Base-by-base conservation (phyloP, 2,329 filamentous ascomycete species). In the Aspergillus transmontanensis region DNA sequence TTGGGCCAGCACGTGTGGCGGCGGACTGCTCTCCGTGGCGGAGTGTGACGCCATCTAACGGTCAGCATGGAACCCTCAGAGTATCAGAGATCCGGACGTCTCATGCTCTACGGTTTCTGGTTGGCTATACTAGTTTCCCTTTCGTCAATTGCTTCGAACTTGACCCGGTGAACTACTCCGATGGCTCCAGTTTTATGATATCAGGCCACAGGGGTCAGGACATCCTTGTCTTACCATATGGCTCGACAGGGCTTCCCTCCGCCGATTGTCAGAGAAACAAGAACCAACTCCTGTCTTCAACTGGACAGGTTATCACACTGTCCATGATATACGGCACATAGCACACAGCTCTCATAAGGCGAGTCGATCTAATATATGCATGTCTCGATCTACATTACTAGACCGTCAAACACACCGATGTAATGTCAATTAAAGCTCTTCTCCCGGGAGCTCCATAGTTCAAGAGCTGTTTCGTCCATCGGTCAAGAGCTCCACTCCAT, bases 131-230 rank as follows among this genome's bases (percentile, higher is more conserved):
- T 28, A 34, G 21, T 7, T 7, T 9, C 14, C 11, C 11, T 21
- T 10, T 32, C 16, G 6, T n/a, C 28, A 11, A 21, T n/a, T 6
- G 30, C 6, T 10, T 50, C 23, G 10, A 50, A 30, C 23, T 16
- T 5, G 46, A 30, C 26, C 46, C 45, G 11, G 45, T 19, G 5
- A 48, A 16, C 6, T 5, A 6, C 6, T 50, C 6, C 46, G n/a
- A 51, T 51, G 9, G 48, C 28, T 19, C 48, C 48, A 39, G 11
- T 41, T 55, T 55, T 55, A 39, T 55, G 51, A 55, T 55, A 55
- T 55, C 51, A 55, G 32, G 51, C 51, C 51, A 55, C 51, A 39
- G 28, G 26, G 30, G 10, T 55, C 32, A 41, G 51, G 51, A 39
- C 3, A 39, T 55, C 32, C n/a, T 9, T 16, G 51, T 55, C 51